Conservation (phyloP, 352 stramenopile genomes). For the Phytophthora meadii region DNA sequence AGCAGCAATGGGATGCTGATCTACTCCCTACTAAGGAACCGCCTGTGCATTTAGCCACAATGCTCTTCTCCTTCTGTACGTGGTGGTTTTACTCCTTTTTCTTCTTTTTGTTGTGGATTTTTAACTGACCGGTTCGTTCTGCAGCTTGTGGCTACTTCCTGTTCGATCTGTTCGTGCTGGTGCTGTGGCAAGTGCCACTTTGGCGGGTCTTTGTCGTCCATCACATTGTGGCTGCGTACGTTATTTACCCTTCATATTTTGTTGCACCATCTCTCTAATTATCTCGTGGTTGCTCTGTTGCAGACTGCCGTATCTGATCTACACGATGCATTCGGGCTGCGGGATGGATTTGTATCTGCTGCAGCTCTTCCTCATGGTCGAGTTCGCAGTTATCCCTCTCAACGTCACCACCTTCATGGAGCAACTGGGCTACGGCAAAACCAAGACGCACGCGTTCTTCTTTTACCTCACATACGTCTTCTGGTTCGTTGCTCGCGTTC, state of each 20-base stretch:
- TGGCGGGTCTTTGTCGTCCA: conserved; percentile 85
- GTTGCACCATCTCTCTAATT: background rate
- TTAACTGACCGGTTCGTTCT: conserved; percentile 2
- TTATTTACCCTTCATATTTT: conserved; percentile 5
- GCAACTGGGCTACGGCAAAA: conserved; percentile 77
- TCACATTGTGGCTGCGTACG: conserved; percentile 82
- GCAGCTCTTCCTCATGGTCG: conserved; percentile 85
- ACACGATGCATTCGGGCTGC: conserved; percentile 79
- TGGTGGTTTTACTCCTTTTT: background rate
- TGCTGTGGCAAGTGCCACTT: conserved; percentile 74
- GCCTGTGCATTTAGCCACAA: conserved; percentile 48
- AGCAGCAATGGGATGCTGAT: conserved; percentile 72
- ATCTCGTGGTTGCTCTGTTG: background rate
- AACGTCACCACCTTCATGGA: conserved; percentile 86
- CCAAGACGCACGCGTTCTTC: conserved; percentile 58
- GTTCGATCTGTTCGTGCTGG: conserved; percentile 80
- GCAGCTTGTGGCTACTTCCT: conserved; percentile 85
- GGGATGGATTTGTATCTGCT: conserved; percentile 81
- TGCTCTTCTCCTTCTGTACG: conserved; percentile 85
- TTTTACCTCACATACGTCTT: conserved; percentile 80
- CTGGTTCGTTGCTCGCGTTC: conserved; percentile 79
- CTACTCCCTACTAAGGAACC: conserved; percentile 64
- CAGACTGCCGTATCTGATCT: conserved; percentile 85
- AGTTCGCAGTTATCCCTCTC: conserved; percentile 83
- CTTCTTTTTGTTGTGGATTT: no score